Evolutionary conservation across 345 rosid species (phyloP).

Genomic region (Microthlaspi erraticum): DNA sequence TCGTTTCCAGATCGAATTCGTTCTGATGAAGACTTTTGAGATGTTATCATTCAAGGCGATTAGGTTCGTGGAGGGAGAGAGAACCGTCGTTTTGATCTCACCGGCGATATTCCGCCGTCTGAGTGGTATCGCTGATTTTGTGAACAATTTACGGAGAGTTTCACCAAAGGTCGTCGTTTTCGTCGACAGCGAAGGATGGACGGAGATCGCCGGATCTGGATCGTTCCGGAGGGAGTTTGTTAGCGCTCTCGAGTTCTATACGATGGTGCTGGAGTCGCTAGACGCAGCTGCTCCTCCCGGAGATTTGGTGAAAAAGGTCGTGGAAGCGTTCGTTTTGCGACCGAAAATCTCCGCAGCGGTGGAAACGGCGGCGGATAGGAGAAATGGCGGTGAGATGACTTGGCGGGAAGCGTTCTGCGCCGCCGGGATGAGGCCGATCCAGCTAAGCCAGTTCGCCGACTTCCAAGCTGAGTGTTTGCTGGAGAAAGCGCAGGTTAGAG

Average conservation of each 20-base stretch:
- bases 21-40: constrained; percentile 68
- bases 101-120: constrained; percentile 69
- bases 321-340: constrained; percentile 61
- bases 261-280: constrained; percentile 80
- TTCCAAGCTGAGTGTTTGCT: constrained; percentile 78
- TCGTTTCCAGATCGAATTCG: constrained; percentile 77
- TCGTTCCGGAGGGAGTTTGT: constrained; percentile 81
- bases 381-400: constrained; percentile 51
- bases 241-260: constrained; percentile 67
- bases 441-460: constrained; percentile 85
- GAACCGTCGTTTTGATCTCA: constrained; percentile 61
- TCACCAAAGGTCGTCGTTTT: constrained; percentile 71
- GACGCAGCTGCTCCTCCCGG: constrained; percentile 70
- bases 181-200: constrained; percentile 75
- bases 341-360: constrained; percentile 70
- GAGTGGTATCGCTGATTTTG: constrained; percentile 51
- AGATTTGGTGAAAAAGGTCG: constrained; percentile 62
- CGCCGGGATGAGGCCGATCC: constrained; percentile 81
- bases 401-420: constrained; percentile 78
- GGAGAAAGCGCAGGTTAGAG: constrained; percentile 73
- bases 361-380: constrained; percentile 52
- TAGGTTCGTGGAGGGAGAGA: constrained; percentile 73
- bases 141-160: constrained; percentile 56
- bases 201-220: constrained; percentile 50
- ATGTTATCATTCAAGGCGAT: constrained; percentile 75